Conservation (phyloP, 1,284 basidiomycete species). For the Phellinidium pouzarii region DNA sequence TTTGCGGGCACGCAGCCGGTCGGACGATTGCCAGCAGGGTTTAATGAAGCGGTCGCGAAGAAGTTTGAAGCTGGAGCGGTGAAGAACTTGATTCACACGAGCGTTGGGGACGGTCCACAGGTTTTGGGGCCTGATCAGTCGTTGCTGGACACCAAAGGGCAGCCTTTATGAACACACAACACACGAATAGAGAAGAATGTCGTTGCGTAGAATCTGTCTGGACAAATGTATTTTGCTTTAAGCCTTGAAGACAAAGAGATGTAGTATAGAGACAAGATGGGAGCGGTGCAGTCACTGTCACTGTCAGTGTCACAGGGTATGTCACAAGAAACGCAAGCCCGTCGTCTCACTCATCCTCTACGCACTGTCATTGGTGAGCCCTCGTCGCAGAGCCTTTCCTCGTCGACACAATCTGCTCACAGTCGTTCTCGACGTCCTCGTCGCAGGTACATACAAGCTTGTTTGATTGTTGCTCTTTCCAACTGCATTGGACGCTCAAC, state of each 20-base stretch:
- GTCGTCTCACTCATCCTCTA: background rate
- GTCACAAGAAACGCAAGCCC: background rate
- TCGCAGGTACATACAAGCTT: background rate
- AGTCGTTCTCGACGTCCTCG: background rate
- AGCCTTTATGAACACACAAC: conserved; percentile 33
- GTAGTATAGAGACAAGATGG: background rate
- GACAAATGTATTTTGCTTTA: too few relatives aligned
- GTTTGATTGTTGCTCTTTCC: background rate
- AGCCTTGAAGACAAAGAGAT: background rate
- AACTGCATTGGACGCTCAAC: background rate
- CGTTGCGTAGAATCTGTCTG: too few relatives aligned
- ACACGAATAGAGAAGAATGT: background rate
- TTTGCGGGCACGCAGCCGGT: conserved; percentile 36
- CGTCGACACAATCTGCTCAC: background rate
- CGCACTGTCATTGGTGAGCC: conserved; percentile 6
- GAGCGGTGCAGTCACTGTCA: background rate
- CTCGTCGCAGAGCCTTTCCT: background rate
- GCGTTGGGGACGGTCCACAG: conserved; percentile 87
- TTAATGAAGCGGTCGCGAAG: conserved; percentile 74
- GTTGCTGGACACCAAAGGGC: conserved; percentile 49
- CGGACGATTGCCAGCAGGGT: conserved; percentile 56
- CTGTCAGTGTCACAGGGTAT: background rate
- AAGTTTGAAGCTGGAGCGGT: conserved; percentile 72
- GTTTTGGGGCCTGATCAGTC: conserved; percentile 48
- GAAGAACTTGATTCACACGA: conserved; percentile 85